These are phyloP conservation scores for Artemisia annua DNA, from an alignment of 129 eudicot species.

Conservation along the genomic window DNA sequence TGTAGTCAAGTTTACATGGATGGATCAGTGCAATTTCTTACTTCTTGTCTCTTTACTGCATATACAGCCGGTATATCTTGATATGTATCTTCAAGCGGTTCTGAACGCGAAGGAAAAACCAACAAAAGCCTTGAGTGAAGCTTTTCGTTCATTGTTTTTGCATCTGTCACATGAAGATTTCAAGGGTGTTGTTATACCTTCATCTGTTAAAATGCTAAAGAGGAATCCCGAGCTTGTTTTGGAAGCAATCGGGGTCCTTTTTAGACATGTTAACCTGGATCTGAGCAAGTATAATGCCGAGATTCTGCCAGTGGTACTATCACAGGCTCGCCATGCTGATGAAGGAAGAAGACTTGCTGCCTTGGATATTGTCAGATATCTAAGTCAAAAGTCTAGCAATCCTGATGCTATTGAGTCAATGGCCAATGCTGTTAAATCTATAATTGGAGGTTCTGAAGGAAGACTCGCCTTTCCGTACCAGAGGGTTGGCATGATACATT, in stretches of 20 bases:
- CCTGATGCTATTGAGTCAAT: slow-evolving; percentile 89
- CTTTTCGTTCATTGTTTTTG: slow-evolving; percentile 66
- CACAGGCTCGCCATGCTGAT: slow-evolving; percentile 96
- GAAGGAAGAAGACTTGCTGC: slow-evolving; percentile 85
- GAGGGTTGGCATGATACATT: slow-evolving; percentile 87
- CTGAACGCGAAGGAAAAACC: slow-evolving; percentile 83
- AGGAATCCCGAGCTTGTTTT: slow-evolving; percentile 95
- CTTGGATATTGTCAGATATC: slow-evolving; percentile 61
- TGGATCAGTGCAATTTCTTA: slow-evolving; percentile 8
- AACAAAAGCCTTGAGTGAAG: slow-evolving; percentile 62
- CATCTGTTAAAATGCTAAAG: slow-evolving; percentile 90
- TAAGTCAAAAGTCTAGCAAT: slow-evolving; percentile 84
- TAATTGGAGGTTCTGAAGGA: slow-evolving; percentile 97
- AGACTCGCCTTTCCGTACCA: slow-evolving; percentile 97
- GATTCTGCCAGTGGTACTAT: slow-evolving; percentile 65
- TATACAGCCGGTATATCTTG: slow-evolving; percentile 73
- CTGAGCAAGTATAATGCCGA: slow-evolving; percentile 81
- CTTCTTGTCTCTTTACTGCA: slow-evolving; percentile 18
- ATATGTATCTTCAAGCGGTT: slow-evolving; percentile 75
- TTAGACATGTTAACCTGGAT: slow-evolving; percentile 69
- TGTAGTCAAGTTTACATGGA: slow-evolving; percentile 11
- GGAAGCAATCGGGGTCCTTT: slow-evolving; percentile 70
- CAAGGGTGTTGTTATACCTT: slow-evolving; percentile 60
- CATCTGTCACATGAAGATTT: slow-evolving; percentile 84
- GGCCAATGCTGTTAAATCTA: slow-evolving; percentile 66